Conservation (phyloP, 1,284 basidiomycete genomes). For the Erythrobasidium hasegawianum region DNA sequence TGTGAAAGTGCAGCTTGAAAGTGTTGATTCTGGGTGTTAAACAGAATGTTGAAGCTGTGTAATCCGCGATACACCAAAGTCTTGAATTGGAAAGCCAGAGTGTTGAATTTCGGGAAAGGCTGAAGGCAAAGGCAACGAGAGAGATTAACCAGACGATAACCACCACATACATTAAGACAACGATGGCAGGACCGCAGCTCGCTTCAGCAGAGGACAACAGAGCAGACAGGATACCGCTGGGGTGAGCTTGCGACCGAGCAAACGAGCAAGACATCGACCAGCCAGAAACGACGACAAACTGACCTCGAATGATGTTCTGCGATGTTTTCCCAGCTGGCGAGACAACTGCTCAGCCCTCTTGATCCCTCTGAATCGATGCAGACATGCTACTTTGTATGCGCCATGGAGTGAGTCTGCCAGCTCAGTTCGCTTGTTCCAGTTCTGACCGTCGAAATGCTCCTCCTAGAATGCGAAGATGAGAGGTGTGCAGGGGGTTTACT, state of each 20-base stretch:
- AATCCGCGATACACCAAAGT: neutral
- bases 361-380: slow-evolving; percentile 45
- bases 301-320: neutral
- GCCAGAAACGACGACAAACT: too few species aligned
- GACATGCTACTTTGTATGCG: slow-evolving; percentile 44
- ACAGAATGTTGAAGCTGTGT: neutral
- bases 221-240: slow-evolving; percentile 30
- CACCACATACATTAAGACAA: neutral
- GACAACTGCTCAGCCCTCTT: slow-evolving; percentile 41
- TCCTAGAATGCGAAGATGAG: slow-evolving; percentile 45
- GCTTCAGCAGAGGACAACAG: slow-evolving; percentile 33
- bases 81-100: neutral
- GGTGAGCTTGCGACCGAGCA: slow-evolving; percentile 14
- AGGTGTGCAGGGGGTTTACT: slow-evolving; percentile 37
- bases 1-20: neutral
- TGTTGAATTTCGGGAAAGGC: neutral
- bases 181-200: slow-evolving; percentile 7
- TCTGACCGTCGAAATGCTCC: neutral
- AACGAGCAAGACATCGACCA: too few species aligned
- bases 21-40: neutral
- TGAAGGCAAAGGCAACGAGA: too few species aligned
- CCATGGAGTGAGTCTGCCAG: slow-evolving; percentile 43
- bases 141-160: neutral
- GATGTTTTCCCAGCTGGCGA: slow-evolving; percentile 41
- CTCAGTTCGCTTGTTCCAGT: neutral